Percentiles rank a stretch among this genome's conserved stretches.
Evolutionary conservation across 306 rosid species (phyloP).

Genomic region (Rosa lucieae): DNA sequence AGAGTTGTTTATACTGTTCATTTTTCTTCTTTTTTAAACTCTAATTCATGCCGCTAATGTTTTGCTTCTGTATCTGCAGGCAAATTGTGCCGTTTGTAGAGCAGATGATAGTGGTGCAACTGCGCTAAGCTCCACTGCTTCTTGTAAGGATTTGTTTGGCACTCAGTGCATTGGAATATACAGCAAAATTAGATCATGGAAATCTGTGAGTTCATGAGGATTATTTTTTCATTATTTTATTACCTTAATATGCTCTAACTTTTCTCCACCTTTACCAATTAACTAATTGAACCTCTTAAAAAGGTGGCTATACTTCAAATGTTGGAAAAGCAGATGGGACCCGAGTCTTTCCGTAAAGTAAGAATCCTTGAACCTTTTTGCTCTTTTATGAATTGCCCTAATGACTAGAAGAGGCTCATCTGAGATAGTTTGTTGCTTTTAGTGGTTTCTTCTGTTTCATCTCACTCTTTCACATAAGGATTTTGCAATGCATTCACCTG

Average conservation of each 20-base stretch:
- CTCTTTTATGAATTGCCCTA: conserved; percentile 1
- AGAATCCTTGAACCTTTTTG: conserved; percentile 33
- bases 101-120: conserved; percentile 85
- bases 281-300: not conserved
- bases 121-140: conserved; percentile 78
- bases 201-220: conserved; percentile 67
- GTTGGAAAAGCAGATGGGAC: conserved; percentile 99
- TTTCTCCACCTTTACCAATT: conserved; percentile 7
- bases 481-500: not conserved
- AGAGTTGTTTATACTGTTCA: not conserved
- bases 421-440: not conserved
- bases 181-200: conserved; percentile 94
- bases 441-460: not conserved
- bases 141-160: conserved; percentile 92
- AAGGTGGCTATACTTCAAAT: conserved; percentile 97
- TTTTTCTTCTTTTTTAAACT: not conserved
- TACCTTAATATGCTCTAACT: not conserved
- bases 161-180: conserved; percentile 82
- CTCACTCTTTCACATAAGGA: not conserved
- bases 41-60: not conserved
- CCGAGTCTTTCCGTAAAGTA: conserved; percentile 94
- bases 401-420: not conserved
- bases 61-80: conserved; percentile 43
- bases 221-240: not conserved
- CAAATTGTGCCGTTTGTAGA: conserved; percentile 88